Conservation (phyloP, 192 early-diverging fungal species). For the Backusella australiensis region DNA sequence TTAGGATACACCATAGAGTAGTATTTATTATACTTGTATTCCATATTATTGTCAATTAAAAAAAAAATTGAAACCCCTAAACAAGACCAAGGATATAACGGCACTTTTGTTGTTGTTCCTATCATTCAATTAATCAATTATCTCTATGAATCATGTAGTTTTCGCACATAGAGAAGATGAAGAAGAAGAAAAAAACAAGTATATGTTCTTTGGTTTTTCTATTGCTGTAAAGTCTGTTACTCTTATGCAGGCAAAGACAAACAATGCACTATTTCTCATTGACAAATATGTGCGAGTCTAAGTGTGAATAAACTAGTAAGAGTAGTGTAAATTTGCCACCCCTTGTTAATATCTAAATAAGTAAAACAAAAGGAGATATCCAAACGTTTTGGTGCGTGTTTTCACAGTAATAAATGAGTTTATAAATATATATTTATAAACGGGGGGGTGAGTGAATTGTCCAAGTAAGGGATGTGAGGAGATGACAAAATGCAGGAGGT, state of each 20-base stretch:
- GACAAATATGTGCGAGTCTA: not conserved
- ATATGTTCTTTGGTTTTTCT: not conserved
- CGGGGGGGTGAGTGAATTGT: not conserved
- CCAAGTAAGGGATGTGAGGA: not conserved
- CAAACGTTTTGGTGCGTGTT: not conserved
- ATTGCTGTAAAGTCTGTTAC: not conserved
- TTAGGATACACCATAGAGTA: not conserved
- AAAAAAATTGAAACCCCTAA: not conserved
- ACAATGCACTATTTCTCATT: not conserved
- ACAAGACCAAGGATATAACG: not conserved
- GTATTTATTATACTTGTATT: not conserved
- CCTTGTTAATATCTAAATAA: conserved; percentile 10
- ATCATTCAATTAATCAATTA: not conserved
- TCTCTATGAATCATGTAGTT: not conserved
- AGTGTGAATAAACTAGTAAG: not conserved
- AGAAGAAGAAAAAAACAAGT: not conserved
- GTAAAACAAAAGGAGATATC: not conserved
- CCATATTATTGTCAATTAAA: not conserved
- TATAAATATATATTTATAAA: conserved; percentile 1
- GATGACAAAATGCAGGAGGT: conserved; percentile 7
- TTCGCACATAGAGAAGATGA: not conserved
- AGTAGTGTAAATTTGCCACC: not conserved
- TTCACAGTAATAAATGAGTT: not conserved
- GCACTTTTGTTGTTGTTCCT: not conserved
- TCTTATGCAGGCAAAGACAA: not conserved